phyloP scores from a whole-genome alignment of 495 filamentous ascomycete genomes.

The Wilcoxina mikolae region DNA sequence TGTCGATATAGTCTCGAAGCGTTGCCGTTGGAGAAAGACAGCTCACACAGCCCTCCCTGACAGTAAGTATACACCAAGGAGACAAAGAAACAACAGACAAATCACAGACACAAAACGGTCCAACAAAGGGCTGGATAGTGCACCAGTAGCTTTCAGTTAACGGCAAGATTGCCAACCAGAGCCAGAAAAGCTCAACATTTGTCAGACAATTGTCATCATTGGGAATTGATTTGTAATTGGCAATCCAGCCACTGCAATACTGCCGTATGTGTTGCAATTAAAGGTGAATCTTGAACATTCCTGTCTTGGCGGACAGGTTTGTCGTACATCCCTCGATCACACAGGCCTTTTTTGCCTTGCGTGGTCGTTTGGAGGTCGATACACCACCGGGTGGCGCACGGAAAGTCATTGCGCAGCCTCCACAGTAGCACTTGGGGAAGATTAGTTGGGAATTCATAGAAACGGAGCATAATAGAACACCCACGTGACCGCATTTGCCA shows the following conservation, averaged over 20 bases:
- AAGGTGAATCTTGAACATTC: conserved; percentile 26
- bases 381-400: neutral
- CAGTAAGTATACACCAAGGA: neutral
- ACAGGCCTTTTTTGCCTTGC: conserved; percentile 12
- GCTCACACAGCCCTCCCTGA: too few relatives aligned
- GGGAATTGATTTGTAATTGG: neutral
- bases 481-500: conserved; percentile 62
- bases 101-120: neutral
- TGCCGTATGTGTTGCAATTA: conserved; percentile 5
- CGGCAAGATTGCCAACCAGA: neutral
- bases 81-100: neutral
- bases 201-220: neutral
- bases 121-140: neutral
- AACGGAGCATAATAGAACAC: conserved; percentile 18
- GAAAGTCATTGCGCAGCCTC: conserved; percentile 14
- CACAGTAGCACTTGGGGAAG: conserved; percentile 22
- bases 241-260: neutral
- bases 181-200: neutral
- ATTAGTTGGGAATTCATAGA: neutral
- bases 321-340: conserved; percentile 19
- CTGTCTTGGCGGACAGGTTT: conserved; percentile 19
- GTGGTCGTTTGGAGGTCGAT: neutral
- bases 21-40: too few relatives aligned
- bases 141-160: neutral
- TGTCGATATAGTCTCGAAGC: too few relatives aligned